Percentiles rank a stretch among this genome's conserved stretches.
These are phyloP conservation scores for Colletotrichum tropicicola DNA, from an alignment of 2,329 filamentous ascomycete species.

Conservation along the genomic window DNA sequence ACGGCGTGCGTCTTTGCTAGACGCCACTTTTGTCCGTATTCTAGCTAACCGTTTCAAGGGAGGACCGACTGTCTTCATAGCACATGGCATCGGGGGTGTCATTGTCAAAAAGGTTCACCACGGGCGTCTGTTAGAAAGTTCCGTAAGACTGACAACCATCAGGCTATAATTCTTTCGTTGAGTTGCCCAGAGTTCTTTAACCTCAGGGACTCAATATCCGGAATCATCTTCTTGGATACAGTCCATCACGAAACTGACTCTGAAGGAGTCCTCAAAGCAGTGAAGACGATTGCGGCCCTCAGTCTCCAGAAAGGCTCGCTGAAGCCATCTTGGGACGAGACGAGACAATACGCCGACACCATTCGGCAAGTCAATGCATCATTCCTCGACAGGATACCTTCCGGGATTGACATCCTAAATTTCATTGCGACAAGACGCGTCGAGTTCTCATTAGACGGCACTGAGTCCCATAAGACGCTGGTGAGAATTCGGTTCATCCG, in stretches of 20 bases:
- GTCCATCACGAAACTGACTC: slow-evolving; percentile 34
- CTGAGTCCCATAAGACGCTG: neutral
- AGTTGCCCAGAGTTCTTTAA: slow-evolving; percentile 10
- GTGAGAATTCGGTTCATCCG: neutral
- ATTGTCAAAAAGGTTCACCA: slow-evolving; percentile 38
- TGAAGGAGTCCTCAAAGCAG: slow-evolving; percentile 31
- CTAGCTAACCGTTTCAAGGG: slow-evolving; percentile 21
- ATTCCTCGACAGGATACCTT: neutral
- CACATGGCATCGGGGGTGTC: slow-evolving; percentile 35
- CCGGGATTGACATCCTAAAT: slow-evolving; percentile 3
- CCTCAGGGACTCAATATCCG: slow-evolving; percentile 22
- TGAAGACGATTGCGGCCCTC: slow-evolving; percentile 28
- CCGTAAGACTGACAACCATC: too few relatives aligned
- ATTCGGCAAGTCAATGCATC: slow-evolving; percentile 32
- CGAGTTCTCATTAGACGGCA: neutral
- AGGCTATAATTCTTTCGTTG: neutral
- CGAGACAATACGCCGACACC: slow-evolving; percentile 33
- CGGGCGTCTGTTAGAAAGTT: neutral
- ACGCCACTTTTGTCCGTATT: neutral
- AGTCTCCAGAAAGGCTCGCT: neutral
- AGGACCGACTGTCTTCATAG: slow-evolving; percentile 34
- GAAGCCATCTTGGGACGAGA: slow-evolving; percentile 23
- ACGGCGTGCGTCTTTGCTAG: slow-evolving; percentile 3
- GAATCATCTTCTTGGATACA: slow-evolving; percentile 36
- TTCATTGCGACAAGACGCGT: slow-evolving; percentile 2